Percentiles rank a stretch among this genome's conserved stretches.
Conservation (phyloP, 2,329 filamentous ascomycete genomes). For the Penicillium sp. region DNA sequence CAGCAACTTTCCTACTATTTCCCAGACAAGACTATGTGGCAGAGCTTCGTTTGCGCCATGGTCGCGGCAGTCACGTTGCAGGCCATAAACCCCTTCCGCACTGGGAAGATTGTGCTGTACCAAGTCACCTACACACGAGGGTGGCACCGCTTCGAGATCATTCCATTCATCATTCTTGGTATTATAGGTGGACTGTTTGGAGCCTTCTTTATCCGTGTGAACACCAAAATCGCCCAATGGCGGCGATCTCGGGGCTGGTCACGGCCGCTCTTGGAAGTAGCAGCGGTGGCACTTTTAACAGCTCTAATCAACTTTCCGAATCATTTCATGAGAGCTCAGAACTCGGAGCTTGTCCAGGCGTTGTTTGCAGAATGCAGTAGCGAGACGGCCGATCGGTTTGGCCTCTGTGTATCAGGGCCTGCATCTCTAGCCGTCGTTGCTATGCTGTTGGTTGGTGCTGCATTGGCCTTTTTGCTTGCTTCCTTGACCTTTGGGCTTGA, state of each 20-base stretch:
- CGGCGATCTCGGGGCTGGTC: conserved; percentile 70
- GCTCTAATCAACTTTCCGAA: conserved; percentile 94
- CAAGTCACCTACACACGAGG: conserved; percentile 89
- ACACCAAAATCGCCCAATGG: conserved; percentile 83
- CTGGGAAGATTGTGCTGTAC: conserved; percentile 92
- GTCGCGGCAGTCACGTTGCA: conserved; percentile 94
- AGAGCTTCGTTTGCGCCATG: conserved; percentile 98
- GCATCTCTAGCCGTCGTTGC: conserved; percentile 80
- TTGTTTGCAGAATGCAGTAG: conserved; percentile 89
- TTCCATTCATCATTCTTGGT: conserved; percentile 84
- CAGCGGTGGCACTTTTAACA: conserved; percentile 75
- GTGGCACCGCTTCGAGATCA: conserved; percentile 92
- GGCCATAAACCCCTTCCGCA: conserved; percentile 89
- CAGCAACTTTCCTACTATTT: conserved; percentile 95
- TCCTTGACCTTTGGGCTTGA: conserved; percentile 90
- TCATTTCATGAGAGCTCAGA: conserved; percentile 91
- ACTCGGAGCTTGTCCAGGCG: conserved; percentile 85
- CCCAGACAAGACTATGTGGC: conserved; percentile 99
- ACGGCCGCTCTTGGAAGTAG: conserved; percentile 75
- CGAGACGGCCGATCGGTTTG: conserved; percentile 80
- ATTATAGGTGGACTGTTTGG: conserved; percentile 92
- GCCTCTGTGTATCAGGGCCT: conserved; percentile 83
- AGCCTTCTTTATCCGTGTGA: conserved; percentile 89
- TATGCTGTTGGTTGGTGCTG: conserved; percentile 75
- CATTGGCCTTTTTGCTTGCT: conserved; percentile 81